Percentiles rank a stretch among this genome's conserved stretches.
These are phyloP conservation scores for Polytolypa hystricis DNA, from an alignment of 2,329 filamentous ascomycete genomes.

Conservation along the genomic window DNA sequence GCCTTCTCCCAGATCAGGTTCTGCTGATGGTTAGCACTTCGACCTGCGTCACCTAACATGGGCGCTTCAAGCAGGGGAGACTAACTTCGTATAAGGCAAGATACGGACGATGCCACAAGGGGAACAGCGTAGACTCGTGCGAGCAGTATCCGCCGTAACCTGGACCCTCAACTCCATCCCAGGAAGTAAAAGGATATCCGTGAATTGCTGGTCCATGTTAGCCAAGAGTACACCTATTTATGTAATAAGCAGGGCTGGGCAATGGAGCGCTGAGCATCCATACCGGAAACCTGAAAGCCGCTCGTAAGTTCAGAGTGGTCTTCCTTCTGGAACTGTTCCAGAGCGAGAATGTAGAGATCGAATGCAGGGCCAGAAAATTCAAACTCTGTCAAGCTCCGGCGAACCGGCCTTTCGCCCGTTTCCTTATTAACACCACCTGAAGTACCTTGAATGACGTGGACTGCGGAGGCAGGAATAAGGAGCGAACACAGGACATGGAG, in stretches of 20 bases:
- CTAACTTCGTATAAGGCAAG: slow-evolving; percentile 50
- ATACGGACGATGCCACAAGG: slow-evolving; percentile 76
- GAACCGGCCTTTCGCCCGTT: slow-evolving; percentile 27
- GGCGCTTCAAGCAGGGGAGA: neutral
- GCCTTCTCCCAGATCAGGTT: slow-evolving; percentile 28
- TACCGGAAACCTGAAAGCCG: slow-evolving; percentile 70
- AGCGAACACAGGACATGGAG: neutral
- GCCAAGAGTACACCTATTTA: too few relatives aligned
- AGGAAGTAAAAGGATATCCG: slow-evolving; percentile 55
- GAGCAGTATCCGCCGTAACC: slow-evolving; percentile 61
- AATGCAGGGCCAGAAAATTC: slow-evolving; percentile 49
- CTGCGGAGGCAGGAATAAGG: slow-evolving; percentile 1
- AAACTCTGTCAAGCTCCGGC: slow-evolving; percentile 59
- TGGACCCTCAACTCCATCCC: slow-evolving; percentile 42
- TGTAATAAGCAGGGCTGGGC: too few relatives aligned
- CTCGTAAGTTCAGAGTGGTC: slow-evolving; percentile 55
- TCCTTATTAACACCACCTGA: slow-evolving; percentile 16
- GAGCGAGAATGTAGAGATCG: slow-evolving; percentile 66
- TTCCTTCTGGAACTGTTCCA: slow-evolving; percentile 59
- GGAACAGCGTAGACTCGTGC: slow-evolving; percentile 65
- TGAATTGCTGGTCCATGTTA: slow-evolving; percentile 63
- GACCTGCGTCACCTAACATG: neutral
- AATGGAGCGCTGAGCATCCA: too few relatives aligned
- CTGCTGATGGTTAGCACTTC: slow-evolving; percentile 19
- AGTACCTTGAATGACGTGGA: slow-evolving; percentile 18